Conservation (phyloP, 139 green algal species). For the Tetradesmus obliquus region DNA sequence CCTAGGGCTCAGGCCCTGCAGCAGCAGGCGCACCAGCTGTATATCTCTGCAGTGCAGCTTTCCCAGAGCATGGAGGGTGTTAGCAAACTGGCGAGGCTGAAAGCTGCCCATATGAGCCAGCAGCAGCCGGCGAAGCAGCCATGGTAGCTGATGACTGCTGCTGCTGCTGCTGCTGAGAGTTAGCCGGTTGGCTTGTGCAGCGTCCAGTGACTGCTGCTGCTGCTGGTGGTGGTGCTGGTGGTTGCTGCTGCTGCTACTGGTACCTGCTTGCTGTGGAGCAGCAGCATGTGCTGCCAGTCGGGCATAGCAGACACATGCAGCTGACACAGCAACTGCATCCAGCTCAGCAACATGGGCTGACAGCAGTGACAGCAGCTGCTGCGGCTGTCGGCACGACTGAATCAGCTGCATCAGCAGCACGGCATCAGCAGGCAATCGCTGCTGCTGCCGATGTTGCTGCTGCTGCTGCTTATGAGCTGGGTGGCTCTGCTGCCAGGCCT, state of each 20-base stretch:
- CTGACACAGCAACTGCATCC: slow-evolving; percentile 35
- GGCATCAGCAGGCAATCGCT: neutral
- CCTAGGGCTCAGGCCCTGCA: slow-evolving; percentile 10
- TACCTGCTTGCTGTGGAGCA: neutral
- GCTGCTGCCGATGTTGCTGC: slow-evolving; percentile 34
- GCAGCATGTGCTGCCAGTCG: neutral
- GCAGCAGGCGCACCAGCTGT: neutral
- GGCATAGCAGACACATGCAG: slow-evolving; percentile 7
- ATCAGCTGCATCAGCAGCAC: slow-evolving; percentile 23
- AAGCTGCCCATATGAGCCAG: slow-evolving; percentile 10
- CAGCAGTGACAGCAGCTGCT: slow-evolving; percentile 22
- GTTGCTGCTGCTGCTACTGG: neutral
- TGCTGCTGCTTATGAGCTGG: neutral
- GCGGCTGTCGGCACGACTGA: neutral
- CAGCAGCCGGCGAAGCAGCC: slow-evolving; percentile 28
- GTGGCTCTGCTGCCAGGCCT: neutral
- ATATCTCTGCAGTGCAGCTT: slow-evolving; percentile 33
- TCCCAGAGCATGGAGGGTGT: slow-evolving; percentile 36
- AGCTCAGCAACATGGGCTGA: neutral
- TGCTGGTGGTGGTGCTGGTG: too few relatives aligned
- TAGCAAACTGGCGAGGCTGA: slow-evolving; percentile 33
- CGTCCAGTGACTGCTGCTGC: neutral
- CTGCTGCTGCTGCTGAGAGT: neutral
- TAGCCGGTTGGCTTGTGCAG: too few relatives aligned
- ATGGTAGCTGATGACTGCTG: neutral